Conservation (phyloP, 352 stramenopile genomes). For the Elongisporangium senticosum region DNA sequence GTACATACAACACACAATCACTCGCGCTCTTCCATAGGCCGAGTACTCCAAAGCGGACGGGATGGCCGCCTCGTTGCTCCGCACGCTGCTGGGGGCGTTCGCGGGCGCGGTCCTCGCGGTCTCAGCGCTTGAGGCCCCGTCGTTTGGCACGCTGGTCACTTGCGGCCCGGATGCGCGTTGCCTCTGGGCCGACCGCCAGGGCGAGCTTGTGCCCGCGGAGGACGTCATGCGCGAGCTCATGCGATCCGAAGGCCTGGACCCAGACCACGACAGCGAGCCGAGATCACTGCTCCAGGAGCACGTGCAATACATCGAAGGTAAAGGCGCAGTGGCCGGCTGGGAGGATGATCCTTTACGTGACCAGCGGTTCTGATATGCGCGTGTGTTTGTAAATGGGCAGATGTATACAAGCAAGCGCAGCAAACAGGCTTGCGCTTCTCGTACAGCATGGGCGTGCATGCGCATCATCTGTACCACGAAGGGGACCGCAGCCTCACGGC, state of each 20-base stretch:
- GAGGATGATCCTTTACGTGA: not conserved
- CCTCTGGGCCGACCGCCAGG: constrained; percentile 46
- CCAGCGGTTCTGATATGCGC: not conserved
- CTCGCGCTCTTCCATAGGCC: not conserved
- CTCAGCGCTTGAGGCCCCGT: constrained; percentile 4
- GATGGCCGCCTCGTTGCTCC: not conserved
- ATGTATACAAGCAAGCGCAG: constrained; percentile 46
- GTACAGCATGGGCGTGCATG: constrained; percentile 63
- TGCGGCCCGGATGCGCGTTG: constrained; percentile 31
- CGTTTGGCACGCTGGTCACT: constrained; percentile 53
- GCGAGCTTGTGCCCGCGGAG: constrained; percentile 22
- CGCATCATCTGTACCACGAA: constrained; percentile 59
- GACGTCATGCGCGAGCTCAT: constrained; percentile 65
- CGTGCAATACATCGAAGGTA: constrained; percentile 55
- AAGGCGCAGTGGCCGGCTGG: not conserved
- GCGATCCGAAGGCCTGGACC: constrained; percentile 28
- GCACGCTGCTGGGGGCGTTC: not conserved
- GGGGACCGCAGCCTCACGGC: constrained; percentile 25
- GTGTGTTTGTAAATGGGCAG: constrained; percentile 7
- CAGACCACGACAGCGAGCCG: constrained; percentile 21
- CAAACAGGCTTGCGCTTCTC: constrained; percentile 36
- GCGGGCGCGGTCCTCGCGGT: constrained; percentile 7
- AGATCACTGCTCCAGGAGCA: constrained; percentile 49
- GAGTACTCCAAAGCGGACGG: not conserved
- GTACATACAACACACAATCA: not conserved